Conservation (phyloP, 2,329 filamentous ascomycete species). For the Diaporthe sp. region DNA sequence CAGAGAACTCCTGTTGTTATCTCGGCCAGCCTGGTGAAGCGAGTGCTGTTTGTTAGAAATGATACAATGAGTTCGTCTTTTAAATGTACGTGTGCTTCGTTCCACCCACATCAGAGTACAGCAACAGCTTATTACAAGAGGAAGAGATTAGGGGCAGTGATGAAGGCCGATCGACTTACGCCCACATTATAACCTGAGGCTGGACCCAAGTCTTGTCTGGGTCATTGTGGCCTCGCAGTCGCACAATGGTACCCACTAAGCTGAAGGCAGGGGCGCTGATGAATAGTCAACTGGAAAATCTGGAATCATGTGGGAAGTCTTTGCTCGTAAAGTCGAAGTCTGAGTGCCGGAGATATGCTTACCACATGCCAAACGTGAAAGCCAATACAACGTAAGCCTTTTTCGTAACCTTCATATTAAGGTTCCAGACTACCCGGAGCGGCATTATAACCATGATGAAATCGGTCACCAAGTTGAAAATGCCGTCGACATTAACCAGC, state of each 20-base stretch:
- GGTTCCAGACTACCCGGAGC: conserved; percentile 5
- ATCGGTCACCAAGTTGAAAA: conserved; percentile 17
- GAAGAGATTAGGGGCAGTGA: neutral
- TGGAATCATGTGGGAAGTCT: neutral
- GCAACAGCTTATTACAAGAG: neutral
- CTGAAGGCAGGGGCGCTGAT: conserved; percentile 12
- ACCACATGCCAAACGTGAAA: conserved; percentile 24
- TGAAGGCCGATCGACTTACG: neutral
- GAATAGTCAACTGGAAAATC: neutral
- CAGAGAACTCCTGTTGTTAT: conserved; percentile 14
- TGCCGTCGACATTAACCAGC: conserved; percentile 22
- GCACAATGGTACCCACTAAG: conserved; percentile 10
- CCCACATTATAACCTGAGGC: conserved; percentile 25
- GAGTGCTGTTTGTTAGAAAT: neutral
- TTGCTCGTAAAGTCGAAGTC: neutral
- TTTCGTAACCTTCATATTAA: conserved; percentile 8
- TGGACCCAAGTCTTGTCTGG: conserved; percentile 28
- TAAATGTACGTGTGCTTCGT: neutral
- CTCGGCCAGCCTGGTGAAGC: neutral
- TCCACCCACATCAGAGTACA: neutral
- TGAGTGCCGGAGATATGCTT: neutral
- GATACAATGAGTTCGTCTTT: too few species aligned
- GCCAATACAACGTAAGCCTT: conserved; percentile 7
- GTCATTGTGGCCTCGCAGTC: neutral
- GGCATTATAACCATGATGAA: conserved; percentile 23